Evolutionary conservation across 306 rosid species (phyloP), one percentile per base, ranked within the genome.

Genomic region (Senna tora): DNA sequence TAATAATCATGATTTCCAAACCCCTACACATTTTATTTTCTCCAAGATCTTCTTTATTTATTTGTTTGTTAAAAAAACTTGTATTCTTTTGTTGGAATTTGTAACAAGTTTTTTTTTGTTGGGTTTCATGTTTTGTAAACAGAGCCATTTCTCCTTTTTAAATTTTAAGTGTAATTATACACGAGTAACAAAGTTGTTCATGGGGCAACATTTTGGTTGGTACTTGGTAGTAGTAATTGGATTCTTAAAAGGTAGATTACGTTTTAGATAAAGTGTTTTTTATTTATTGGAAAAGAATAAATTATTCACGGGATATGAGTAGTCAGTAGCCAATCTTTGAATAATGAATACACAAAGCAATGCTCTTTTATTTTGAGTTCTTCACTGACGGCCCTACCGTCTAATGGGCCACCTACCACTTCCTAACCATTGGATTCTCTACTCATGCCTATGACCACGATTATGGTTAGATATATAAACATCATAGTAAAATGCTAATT

Each of bases 21-120:
- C 7, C 46, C 25, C 58, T 47, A 21, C 12, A 21, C 78, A 57
- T 81, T 61, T 73, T 32, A 57, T 81, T 61, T 73, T 32, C 54
- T 51, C 20, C 14, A 41, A 25, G 2, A 10, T 50, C 19, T 16
- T 55, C 12, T 57, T 66, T 8, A 20, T 25, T 42, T 10, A n/a
- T 43, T 46, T 47, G 4, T 36, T n/a, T 9, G 13, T 28, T 2
- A 34, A 32, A 36, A 38, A 19, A 51, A 39, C 5, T 14, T 64
- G 21, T 22, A 28, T 64, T 64, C 38, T 42, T 60, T 13, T 21
- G 69, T 63, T 11, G 7, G 17, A 38, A 41, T 42, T 41, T 12
- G 54, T 34, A 3, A 6, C 32, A 11, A 39, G 5, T 22, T 13
- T 30, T 55, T 34, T 47, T 39, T 21, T 7, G 32, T 9, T 13